Conservation (phyloP, 169 alveolate genomes). For the Plasmodium chabaudi region DNA sequence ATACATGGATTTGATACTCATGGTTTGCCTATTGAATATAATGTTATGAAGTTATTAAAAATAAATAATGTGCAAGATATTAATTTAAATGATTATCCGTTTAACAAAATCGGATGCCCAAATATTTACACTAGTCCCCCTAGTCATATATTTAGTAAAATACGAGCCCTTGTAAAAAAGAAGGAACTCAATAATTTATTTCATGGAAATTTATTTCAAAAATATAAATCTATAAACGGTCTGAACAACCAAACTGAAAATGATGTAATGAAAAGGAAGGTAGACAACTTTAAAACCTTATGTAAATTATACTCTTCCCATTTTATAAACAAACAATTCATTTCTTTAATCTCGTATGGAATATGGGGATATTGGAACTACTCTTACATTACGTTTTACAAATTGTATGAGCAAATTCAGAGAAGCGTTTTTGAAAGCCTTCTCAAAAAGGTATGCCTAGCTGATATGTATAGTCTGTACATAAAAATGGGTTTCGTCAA, state of each 20-base stretch:
- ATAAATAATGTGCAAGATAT: constrained; percentile 45
- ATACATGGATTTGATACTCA: constrained; percentile 94
- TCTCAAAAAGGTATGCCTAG: constrained; percentile 24
- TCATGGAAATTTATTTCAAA: too few relatives aligned
- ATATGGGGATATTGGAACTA: constrained; percentile 75
- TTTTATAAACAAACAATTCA: constrained; percentile 60
- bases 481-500: not conserved
- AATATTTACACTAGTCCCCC: not conserved
- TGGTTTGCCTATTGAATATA: constrained; percentile 92
- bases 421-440: constrained; percentile 27
- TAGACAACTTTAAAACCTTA: constrained; percentile 20
- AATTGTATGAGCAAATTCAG: constrained; percentile 61
- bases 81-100: not conserved
- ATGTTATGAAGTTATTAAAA: constrained; percentile 76
- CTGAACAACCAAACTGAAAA: too few relatives aligned
- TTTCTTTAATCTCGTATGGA: constrained; percentile 61
- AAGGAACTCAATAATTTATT: too few relatives aligned
- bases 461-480: not conserved
- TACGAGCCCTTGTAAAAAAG: too few relatives aligned
- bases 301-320: constrained; percentile 55
- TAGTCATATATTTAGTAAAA: too few relatives aligned
- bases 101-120: not conserved
- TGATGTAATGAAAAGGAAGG: constrained; percentile 12
- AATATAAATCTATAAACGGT: too few relatives aligned
- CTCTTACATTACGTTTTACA: constrained; percentile 51